Percentiles rank a stretch among this genome's conserved stretches.
These are phyloP conservation scores for Boechera retrofracta DNA, from an alignment of 345 rosid species.

Conservation along the genomic window DNA sequence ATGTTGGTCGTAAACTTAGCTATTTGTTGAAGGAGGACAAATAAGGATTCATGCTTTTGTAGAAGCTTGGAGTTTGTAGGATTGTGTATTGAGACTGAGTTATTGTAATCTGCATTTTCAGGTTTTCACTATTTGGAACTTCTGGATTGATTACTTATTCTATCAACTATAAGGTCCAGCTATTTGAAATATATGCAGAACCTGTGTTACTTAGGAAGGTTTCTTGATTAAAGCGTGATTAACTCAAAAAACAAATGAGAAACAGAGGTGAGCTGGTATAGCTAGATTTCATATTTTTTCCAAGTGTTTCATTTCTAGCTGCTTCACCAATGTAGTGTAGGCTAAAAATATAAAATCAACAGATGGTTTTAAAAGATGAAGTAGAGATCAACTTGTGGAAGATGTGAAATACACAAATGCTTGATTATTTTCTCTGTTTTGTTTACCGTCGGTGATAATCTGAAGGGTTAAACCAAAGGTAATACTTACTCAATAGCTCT, in stretches of 20 bases:
- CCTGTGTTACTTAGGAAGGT: neutral
- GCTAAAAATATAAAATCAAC: neutral
- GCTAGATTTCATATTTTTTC: neutral
- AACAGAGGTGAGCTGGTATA: constrained; percentile 1
- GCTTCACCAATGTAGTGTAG: neutral
- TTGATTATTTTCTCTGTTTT: neutral
- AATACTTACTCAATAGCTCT: neutral
- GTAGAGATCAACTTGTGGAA: neutral
- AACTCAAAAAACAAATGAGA: neutral
- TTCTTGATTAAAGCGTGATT: neutral
- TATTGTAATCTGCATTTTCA: neutral
- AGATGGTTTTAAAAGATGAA: neutral
- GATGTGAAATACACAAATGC: constrained; percentile 2
- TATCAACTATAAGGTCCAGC: neutral
- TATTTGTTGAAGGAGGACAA: neutral
- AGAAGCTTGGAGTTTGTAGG: neutral
- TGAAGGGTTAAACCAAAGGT: constrained; percentile 18
- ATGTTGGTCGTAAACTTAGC: neutral
- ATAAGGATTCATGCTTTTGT: neutral
- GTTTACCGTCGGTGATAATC: neutral
- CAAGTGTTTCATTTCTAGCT: neutral
- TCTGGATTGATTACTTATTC: neutral
- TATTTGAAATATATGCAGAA: neutral
- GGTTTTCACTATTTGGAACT: neutral
- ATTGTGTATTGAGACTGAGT: neutral